phyloP scores from a whole-genome alignment of 768 basidiomycete species.

The Boletus sensibilis region DNA sequence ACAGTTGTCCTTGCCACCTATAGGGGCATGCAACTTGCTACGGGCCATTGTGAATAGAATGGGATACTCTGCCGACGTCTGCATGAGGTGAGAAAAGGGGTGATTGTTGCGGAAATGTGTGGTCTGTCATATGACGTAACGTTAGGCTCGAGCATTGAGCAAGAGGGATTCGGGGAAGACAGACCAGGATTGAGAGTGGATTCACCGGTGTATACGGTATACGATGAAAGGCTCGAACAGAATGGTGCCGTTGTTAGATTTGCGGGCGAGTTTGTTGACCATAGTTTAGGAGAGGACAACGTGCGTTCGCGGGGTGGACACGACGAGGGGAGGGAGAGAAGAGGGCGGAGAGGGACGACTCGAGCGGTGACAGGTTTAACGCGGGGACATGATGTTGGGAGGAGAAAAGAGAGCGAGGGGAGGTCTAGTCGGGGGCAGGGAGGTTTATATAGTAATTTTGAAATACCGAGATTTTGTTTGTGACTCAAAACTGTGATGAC shows the following conservation, averaged over 20 bases:
- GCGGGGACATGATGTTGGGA: conserved; percentile 41
- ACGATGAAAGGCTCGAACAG: conserved; percentile 87
- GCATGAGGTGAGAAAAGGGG: conserved; percentile 13
- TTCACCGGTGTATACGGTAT: conserved; percentile 76
- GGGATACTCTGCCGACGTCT: conserved; percentile 49
- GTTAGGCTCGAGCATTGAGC: background rate
- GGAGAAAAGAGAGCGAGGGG: conserved; percentile 24
- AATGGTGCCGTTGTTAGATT: conserved; percentile 82
- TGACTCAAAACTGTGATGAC: conserved; percentile 34
- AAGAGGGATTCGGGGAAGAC: conserved; percentile 2
- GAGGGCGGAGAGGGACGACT: conserved; percentile 10
- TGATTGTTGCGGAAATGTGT: conserved; percentile 5
- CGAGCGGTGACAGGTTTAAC: conserved; percentile 14
- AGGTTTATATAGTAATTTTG: conserved; percentile 46
- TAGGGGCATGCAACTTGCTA: conserved; percentile 67
- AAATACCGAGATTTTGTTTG: conserved; percentile 29
- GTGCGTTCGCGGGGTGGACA: conserved; percentile 26
- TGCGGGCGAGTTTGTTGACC: conserved; percentile 82
- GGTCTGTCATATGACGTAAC: conserved; percentile 18
- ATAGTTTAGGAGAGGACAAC: conserved; percentile 47
- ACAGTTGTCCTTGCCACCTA: conserved; percentile 60
- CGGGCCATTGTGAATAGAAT: conserved; percentile 65
- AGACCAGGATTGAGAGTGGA: conserved; percentile 14
- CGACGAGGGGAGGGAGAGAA: conserved; percentile 15
- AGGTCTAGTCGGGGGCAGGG: conserved; percentile 21